These are phyloP conservation scores for Starmera stellimalicola DNA, from an alignment of 1,139 yeast genomes.

Conservation along the genomic window DNA sequence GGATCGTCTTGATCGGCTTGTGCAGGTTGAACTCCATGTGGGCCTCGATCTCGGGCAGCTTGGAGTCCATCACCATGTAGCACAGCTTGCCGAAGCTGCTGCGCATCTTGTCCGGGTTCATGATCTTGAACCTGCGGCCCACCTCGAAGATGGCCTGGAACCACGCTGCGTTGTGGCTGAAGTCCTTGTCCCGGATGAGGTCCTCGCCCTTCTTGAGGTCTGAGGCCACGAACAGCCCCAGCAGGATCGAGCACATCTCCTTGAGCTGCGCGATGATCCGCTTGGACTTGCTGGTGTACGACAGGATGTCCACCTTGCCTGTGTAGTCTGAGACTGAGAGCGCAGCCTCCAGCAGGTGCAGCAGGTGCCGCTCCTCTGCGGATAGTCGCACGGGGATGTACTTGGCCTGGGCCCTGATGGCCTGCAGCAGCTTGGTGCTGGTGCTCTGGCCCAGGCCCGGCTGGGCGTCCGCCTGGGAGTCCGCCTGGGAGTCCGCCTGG, in stretches of 20 bases:
- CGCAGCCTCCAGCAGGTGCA: slow-evolving; percentile 59
- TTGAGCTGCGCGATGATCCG: slow-evolving; percentile 59
- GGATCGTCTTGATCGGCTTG: slow-evolving; percentile 58
- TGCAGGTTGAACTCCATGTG: slow-evolving; percentile 65
- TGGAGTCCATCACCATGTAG: slow-evolving; percentile 75
- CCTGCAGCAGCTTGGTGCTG: slow-evolving; percentile 14
- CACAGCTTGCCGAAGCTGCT: slow-evolving; percentile 66
- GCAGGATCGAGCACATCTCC: slow-evolving; percentile 64
- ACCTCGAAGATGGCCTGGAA: slow-evolving; percentile 58
- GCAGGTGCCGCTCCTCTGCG: slow-evolving; percentile 53
- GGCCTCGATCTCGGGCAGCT: slow-evolving; percentile 54
- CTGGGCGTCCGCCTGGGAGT: slow-evolving; percentile 2
- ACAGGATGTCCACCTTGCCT: slow-evolving; percentile 58
- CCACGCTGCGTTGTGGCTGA: slow-evolving; percentile 59
- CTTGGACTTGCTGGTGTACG: slow-evolving; percentile 53
- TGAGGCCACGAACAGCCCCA: slow-evolving; percentile 67
- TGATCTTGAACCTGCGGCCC: slow-evolving; percentile 67
- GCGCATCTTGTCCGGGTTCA: slow-evolving; percentile 74
- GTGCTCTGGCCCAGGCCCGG: neutral
- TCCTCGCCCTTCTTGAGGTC: slow-evolving; percentile 57
- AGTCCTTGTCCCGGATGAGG: slow-evolving; percentile 52
- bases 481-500: slow-evolving; percentile 6
- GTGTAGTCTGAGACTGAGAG: slow-evolving; percentile 67
- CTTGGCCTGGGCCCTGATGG: slow-evolving; percentile 36
- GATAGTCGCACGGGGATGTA: slow-evolving; percentile 61